phyloP scores from a whole-genome alignment of 2,329 filamentous ascomycete genomes.

The Colletotrichum liaoningense region DNA sequence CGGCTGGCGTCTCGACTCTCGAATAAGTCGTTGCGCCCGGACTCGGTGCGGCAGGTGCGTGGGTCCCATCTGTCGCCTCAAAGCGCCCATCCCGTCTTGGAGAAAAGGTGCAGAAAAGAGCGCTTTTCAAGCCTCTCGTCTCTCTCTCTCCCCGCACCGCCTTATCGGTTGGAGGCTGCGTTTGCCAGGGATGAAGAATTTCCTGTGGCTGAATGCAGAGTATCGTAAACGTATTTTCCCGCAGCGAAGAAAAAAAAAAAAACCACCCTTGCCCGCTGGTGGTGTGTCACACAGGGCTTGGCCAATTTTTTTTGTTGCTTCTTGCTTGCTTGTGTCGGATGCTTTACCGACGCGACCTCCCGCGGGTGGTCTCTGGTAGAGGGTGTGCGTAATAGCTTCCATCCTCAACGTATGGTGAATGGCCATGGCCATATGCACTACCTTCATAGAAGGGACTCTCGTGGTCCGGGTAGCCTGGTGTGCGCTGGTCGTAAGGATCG shows the following conservation, averaged over 20 bases:
- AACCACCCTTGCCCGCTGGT: not conserved
- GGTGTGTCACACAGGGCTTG: constrained; percentile 29
- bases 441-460: constrained; percentile 43
- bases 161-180: constrained; percentile 16
- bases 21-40: not conserved
- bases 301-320: not conserved
- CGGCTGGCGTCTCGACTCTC: constrained; percentile 16
- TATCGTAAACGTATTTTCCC: constrained; percentile 29
- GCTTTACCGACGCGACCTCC: constrained; percentile 15
- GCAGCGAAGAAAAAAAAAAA: constrained; percentile 1
- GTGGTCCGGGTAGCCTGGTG: constrained; percentile 39
- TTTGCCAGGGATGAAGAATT: constrained; percentile 27
- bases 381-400: constrained; percentile 50
- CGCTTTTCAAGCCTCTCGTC: not conserved
- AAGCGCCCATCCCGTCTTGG: not conserved
- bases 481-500: constrained; percentile 44
- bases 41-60: constrained; percentile 16
- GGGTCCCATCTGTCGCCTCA: not conserved
- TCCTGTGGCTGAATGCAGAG: constrained; percentile 30
- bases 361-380: constrained; percentile 36
- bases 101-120: not conserved
- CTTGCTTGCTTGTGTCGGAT: not conserved
- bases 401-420: constrained; percentile 42
- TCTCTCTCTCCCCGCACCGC: constrained; percentile 7
- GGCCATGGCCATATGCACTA: constrained; percentile 8